These are phyloP conservation scores for Sclerotinia glacialis DNA, from an alignment of 2,329 filamentous ascomycete species.

Conservation along the genomic window DNA sequence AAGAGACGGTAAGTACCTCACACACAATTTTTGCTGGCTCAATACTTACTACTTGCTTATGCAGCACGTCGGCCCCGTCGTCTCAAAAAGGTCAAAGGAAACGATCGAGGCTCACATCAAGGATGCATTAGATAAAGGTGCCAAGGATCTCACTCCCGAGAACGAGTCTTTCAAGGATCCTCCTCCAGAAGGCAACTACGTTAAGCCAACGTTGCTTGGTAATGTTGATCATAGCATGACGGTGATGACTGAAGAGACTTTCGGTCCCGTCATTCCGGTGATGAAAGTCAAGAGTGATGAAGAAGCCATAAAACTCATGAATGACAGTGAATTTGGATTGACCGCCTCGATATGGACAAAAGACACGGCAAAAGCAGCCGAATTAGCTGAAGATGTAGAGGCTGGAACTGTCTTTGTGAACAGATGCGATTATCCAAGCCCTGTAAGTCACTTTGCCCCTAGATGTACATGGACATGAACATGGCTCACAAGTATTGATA, in stretches of 20 bases:
- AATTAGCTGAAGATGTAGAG: slow-evolving; percentile 77
- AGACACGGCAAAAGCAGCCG: slow-evolving; percentile 70
- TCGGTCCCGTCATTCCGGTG: slow-evolving; percentile 87
- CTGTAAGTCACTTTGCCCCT: slow-evolving; percentile 57
- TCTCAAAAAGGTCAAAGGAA: slow-evolving; percentile 75
- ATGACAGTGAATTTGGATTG: slow-evolving; percentile 89
- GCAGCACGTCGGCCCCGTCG: slow-evolving; percentile 75
- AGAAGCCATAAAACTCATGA: slow-evolving; percentile 84
- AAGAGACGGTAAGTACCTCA: slow-evolving; percentile 51
- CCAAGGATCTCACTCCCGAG: slow-evolving; percentile 77
- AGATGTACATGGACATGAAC: not conserved
- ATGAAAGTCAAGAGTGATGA: slow-evolving; percentile 80
- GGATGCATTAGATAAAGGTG: slow-evolving; percentile 80
- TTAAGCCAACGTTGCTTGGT: slow-evolving; percentile 79
- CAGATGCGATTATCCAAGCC: slow-evolving; percentile 85
- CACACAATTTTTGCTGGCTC: slow-evolving; percentile 1
- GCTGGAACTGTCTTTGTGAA: slow-evolving; percentile 97
- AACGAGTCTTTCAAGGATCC: slow-evolving; percentile 73
- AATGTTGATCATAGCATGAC: slow-evolving; percentile 78
- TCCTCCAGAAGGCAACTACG: slow-evolving; percentile 79
- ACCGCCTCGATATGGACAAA: slow-evolving; percentile 98
- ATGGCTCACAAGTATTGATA: slow-evolving; percentile 42
- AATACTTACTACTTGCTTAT: slow-evolving; percentile 18
- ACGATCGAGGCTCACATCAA: slow-evolving; percentile 75
- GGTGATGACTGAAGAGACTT: slow-evolving; percentile 93